These are phyloP conservation scores for Staphylotrichum tortipilum DNA, from an alignment of 495 filamentous ascomycete species.

Conservation along the genomic window DNA sequence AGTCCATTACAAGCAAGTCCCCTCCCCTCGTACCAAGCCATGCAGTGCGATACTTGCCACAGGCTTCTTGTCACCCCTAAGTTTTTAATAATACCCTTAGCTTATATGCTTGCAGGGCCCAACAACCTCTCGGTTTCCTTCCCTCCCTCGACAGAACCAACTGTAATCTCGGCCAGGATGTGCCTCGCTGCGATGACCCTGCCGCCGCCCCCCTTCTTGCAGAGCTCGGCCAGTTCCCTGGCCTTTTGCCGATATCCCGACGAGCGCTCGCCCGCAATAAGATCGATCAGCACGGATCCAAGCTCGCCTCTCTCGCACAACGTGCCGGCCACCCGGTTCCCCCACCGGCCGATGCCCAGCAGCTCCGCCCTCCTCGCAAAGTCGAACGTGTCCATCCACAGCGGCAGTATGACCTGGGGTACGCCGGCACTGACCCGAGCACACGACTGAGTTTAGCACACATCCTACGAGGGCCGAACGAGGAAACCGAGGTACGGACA, in stretches of 20 bases:
- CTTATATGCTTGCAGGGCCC: not conserved
- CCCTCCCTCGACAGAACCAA: not conserved
- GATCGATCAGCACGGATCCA: constrained; percentile 15
- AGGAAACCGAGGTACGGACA: constrained; percentile 11
- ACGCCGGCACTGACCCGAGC: constrained; percentile 32
- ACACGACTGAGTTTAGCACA: too few relatives aligned
- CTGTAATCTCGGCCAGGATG: constrained; percentile 17
- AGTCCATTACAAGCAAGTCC: too few relatives aligned
- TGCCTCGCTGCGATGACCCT: constrained; percentile 16
- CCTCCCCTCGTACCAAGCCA: too few relatives aligned
- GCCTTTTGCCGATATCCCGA: constrained; percentile 11
- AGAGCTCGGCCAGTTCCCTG: constrained; percentile 17
- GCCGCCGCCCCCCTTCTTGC: constrained; percentile 13
- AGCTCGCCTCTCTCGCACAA: constrained; percentile 14
- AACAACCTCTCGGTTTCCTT: not conserved
- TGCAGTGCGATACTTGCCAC: not conserved
- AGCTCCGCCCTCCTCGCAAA: constrained; percentile 44
- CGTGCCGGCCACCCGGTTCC: constrained; percentile 18
- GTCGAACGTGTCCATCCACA: constrained; percentile 49
- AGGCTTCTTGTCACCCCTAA: too few relatives aligned
- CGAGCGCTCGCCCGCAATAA: constrained; percentile 12
- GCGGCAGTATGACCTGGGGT: constrained; percentile 43
- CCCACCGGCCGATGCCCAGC: constrained; percentile 43
- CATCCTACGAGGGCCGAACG: too few relatives aligned
- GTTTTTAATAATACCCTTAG: not conserved